Evolutionary conservation across 2,329 filamentous ascomycete genomes (phyloP).

Genomic region (Xylariaceae sp.): DNA sequence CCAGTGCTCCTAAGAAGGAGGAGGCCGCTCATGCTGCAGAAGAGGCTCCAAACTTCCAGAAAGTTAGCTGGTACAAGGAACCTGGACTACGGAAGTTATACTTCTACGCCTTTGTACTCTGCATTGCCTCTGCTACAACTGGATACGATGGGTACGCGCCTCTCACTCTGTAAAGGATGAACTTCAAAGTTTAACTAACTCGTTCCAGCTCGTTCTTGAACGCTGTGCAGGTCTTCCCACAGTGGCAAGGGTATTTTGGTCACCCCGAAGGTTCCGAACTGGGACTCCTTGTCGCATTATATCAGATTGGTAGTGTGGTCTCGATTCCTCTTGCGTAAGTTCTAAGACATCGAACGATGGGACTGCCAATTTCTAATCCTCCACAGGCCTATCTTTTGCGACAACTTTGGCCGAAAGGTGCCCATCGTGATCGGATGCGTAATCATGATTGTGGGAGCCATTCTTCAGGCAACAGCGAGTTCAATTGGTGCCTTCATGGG

Average conservation of each 20-base stretch:
- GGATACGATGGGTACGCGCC: constrained; percentile 59
- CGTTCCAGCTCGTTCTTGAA: constrained; percentile 52
- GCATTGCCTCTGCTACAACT: constrained; percentile 62
- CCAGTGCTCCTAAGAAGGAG: constrained; percentile 16
- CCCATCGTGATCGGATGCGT: constrained; percentile 58
- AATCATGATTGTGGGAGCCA: constrained; percentile 60
- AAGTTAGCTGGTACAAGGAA: constrained; percentile 60
- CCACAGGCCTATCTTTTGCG: constrained; percentile 57
- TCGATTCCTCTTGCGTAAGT: constrained; percentile 62
- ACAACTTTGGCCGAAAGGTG: constrained; percentile 54
- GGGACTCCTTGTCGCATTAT: constrained; percentile 64
- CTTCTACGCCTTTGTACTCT: constrained; percentile 58
- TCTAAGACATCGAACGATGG: neutral
- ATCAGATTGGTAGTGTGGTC: constrained; percentile 64
- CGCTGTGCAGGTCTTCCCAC: constrained; percentile 51
- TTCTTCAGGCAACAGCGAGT: constrained; percentile 61
- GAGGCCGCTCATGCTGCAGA: constrained; percentile 46
- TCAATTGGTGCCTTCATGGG: constrained; percentile 56
- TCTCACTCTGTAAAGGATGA: neutral
- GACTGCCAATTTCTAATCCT: constrained; percentile 10
- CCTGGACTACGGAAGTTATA: constrained; percentile 64
- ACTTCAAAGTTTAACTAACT: constrained; percentile 15
- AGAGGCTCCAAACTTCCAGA: constrained; percentile 58
- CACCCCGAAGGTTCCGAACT: constrained; percentile 51
- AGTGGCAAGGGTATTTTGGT: constrained; percentile 56